These are phyloP conservation scores for Senna siamea DNA, from an alignment of 306 rosid genomes.

Conservation along the genomic window DNA sequence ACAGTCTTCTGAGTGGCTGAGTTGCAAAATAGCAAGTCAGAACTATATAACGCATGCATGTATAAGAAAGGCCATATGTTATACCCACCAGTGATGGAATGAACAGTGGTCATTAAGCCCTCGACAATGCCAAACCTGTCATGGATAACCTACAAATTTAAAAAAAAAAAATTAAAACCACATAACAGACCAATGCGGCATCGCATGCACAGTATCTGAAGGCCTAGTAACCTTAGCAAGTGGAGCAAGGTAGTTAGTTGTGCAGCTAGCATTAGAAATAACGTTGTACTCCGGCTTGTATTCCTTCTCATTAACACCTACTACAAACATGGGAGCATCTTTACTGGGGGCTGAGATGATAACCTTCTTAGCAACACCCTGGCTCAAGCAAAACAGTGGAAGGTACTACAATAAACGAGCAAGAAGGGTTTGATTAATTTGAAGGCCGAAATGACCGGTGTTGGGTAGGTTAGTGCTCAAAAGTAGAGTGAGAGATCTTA, in stretches of 20 bases:
- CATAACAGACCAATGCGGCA: not conserved
- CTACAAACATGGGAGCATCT: conserved; percentile 95
- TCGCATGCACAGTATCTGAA: not conserved
- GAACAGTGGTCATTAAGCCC: conserved; percentile 91
- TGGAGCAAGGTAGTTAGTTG: conserved; percentile 93
- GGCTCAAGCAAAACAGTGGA: not conserved
- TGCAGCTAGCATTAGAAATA: conserved; percentile 86
- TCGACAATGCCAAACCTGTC: conserved; percentile 87
- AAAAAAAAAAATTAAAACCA: not conserved
- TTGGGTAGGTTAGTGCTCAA: not conserved
- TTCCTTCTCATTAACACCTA: conserved; percentile 86
- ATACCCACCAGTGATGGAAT: conserved; percentile 75
- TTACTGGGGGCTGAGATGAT: conserved; percentile 90
- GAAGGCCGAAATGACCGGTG: conserved; percentile 37
- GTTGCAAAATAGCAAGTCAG: conserved; percentile 1
- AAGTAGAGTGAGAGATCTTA: not conserved
- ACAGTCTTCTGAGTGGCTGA: conserved; percentile 93
- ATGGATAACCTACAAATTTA: conserved; percentile 62
- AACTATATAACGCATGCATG: not conserved
- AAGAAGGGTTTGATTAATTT: not conserved
- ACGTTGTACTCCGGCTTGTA: conserved; percentile 64
- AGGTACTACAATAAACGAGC: not conserved
- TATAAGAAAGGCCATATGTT: not conserved
- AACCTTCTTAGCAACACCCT: conserved; percentile 97
- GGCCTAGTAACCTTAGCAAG: conserved; percentile 63